A percentile compares a stretch with the other conserved stretches of the same genome.
These are phyloP conservation scores for Beauveria sp. DNA, from an alignment of 2,329 filamentous ascomycete species.

Conservation along the genomic window DNA sequence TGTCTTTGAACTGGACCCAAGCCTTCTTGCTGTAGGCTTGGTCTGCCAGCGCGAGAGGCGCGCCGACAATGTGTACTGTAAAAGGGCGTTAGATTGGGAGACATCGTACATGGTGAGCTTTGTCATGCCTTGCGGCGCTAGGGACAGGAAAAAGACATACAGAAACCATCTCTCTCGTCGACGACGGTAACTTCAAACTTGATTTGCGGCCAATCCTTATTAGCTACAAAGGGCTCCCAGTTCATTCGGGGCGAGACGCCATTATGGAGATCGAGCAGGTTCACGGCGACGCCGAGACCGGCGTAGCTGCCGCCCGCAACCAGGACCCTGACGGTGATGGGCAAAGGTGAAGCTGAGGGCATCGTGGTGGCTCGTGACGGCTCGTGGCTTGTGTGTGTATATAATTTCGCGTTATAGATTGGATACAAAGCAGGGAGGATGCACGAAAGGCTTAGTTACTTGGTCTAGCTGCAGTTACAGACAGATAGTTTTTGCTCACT, in stretches of 20 bases:
- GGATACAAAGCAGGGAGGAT: background rate
- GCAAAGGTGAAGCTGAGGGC: background rate
- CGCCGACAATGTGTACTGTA: conserved; percentile 11
- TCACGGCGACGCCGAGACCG: conserved; percentile 58
- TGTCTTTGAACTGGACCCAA: conserved; percentile 62
- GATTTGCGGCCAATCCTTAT: conserved; percentile 37
- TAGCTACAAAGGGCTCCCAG: conserved; percentile 27
- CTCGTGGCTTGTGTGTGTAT: too few relatives aligned
- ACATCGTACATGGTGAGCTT: too few relatives aligned
- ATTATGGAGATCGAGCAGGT: conserved; percentile 58
- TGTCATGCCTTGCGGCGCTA: too few relatives aligned
- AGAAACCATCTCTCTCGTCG: conserved; percentile 72
- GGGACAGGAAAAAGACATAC: conserved; percentile 37
- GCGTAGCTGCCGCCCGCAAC: conserved; percentile 54
- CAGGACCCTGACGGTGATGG: background rate
- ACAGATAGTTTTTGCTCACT: too few relatives aligned
- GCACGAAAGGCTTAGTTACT: background rate
- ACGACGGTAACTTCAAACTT: conserved; percentile 64
- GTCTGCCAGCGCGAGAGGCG: conserved; percentile 1
- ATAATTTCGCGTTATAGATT: background rate
- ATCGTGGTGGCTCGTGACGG: background rate
- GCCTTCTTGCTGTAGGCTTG: conserved; percentile 53
- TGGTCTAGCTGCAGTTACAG: too few relatives aligned
- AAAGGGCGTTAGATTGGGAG: background rate
- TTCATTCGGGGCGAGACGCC: conserved; percentile 44